Base-by-base conservation (phyloP, 1,284 basidiomycete genomes). In the Cystobasidiaceae sp. region DNA sequence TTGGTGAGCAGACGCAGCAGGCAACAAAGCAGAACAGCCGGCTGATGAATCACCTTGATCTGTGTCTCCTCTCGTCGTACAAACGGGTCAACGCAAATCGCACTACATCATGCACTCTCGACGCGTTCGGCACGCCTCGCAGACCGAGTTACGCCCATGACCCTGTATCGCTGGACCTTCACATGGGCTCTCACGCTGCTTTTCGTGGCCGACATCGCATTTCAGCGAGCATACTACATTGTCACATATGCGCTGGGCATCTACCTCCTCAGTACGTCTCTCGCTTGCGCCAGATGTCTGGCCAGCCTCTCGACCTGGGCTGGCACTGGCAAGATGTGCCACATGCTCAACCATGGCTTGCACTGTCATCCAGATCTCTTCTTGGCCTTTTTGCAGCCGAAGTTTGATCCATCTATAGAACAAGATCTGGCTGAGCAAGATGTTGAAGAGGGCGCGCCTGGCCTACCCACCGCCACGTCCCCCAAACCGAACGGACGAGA, bases 351-450 rank as follows among this genome's bases (percentile, higher is more conserved):
- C n/a, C n/a, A n/a, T n/a, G n/a, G n/a, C n/a, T 73, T 74, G 64
- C 75, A 75, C 71, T 76, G 74, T 56, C 72, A 76, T 32, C n/a
- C 76, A 69, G 77, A 79, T 77, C 78, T 93, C 58, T 84, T 93
- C 41, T 81, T 92, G 68, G 89, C 88, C 6, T 93, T 93, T 80
- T 81, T 93, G 5, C 89, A 90, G 79, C 91, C 92, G 41, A 90
- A 87, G 76, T 98, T 98, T 77, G 96, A 99, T 78, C 94, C 96
- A 0, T 93, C 91, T 1, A 80, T 97, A 39, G 89, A 94, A 71
- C 89, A 89, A 46, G 96, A 99, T 77, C 81, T 97, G 2, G 83
- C 90, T 60, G 93, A 91, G 5, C 90, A 94, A 74, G 93, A 97
- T 74, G 88, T 97, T 19, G 94, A 97, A 75, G 93, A 92, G 74